phyloP scores from a whole-genome alignment of 805 yeast species.

The Saturnispora ahearnii region DNA sequence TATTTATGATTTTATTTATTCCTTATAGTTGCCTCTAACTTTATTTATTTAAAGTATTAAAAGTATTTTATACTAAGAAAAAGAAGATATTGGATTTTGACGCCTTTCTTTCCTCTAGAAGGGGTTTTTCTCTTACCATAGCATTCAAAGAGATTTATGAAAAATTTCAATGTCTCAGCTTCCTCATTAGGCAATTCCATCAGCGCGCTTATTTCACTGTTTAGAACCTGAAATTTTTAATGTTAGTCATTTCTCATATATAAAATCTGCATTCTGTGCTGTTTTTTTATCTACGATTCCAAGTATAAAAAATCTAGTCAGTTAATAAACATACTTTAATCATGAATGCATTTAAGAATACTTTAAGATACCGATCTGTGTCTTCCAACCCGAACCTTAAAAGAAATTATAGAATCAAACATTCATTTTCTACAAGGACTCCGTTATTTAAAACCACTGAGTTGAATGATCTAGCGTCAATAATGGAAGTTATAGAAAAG shows the following conservation, averaged over 20 bases:
- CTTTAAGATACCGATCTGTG: not conserved
- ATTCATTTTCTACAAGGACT: not conserved
- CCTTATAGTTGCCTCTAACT: conserved; percentile 6
- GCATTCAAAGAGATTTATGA: too few relatives aligned
- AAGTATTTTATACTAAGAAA: not conserved
- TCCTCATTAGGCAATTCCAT: conserved; percentile 2
- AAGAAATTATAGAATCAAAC: not conserved
- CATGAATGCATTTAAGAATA: not conserved
- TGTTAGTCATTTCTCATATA: not conserved
- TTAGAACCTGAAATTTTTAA: not conserved
- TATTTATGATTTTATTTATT: conserved; percentile 11
- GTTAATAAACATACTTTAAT: too few relatives aligned
- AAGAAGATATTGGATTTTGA: not conserved
- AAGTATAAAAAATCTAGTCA: too few relatives aligned
- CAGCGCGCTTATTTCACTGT: conserved; percentile 1
- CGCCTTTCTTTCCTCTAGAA: too few relatives aligned
- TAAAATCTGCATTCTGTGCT: too few relatives aligned
- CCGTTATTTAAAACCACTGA: not conserved
- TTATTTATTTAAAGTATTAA: not conserved
- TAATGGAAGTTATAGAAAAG: not conserved
- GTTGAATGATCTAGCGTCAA: not conserved
- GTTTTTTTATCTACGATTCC: too few relatives aligned
- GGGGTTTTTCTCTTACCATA: too few relatives aligned
- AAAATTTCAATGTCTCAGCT: too few relatives aligned
- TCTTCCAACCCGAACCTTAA: not conserved